These are phyloP conservation scores for Hyphopichia pseudoburtonii DNA, from an alignment of 1,139 yeast genomes.

Conservation along the genomic window DNA sequence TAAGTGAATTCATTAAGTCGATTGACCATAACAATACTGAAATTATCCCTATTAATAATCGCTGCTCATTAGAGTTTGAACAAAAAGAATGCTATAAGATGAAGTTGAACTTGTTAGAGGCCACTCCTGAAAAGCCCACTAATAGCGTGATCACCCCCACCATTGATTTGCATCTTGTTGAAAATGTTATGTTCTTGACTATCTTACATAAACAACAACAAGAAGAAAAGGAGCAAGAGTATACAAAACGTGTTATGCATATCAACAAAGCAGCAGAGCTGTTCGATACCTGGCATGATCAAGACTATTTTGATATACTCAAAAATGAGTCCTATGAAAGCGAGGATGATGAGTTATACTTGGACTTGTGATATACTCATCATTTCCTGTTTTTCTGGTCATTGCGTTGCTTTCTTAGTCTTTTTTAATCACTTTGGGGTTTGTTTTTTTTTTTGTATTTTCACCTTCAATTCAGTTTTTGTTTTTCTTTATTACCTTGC, in stretches of 20 bases:
- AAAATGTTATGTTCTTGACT: constrained; percentile 24
- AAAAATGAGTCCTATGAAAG: constrained; percentile 20
- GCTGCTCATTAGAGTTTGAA: constrained; percentile 29
- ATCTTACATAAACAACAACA: neutral
- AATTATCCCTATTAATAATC: constrained; percentile 20
- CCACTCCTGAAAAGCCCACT: constrained; percentile 15
- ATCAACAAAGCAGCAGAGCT: neutral
- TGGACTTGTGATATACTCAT: constrained; percentile 1
- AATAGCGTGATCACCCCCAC: constrained; percentile 7
- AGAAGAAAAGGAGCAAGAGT: neutral
- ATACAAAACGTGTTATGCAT: neutral
- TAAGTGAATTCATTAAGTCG: constrained; percentile 20
- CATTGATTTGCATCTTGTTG: constrained; percentile 21
- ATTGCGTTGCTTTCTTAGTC: neutral
- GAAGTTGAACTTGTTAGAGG: constrained; percentile 9
- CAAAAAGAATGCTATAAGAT: constrained; percentile 16
- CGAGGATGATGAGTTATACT: constrained; percentile 10
- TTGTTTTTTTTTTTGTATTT: neutral
- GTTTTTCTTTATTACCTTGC: neutral
- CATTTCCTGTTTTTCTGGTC: neutral
- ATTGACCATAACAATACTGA: constrained; percentile 14
- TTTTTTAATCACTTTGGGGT: neutral
- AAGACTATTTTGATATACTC: constrained; percentile 18
- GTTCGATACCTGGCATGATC: constrained; percentile 16
- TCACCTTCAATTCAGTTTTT: neutral